phyloP scores from a whole-genome alignment of 2,329 filamentous ascomycete genomes.

The Colletotrichum agaves region DNA sequence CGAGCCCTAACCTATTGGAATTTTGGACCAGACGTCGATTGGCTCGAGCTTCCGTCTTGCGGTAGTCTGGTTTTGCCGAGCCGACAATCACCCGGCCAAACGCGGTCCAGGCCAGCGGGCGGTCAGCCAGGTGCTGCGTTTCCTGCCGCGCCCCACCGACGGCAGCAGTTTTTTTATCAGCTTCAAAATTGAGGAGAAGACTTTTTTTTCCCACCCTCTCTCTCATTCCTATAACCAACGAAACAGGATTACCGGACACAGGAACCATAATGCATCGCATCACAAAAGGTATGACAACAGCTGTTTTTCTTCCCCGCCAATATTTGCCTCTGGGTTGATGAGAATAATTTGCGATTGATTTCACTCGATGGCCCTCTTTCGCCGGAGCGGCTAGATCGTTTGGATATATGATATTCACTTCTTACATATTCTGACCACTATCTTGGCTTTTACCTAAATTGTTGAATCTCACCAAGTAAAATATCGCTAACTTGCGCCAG shows the following conservation, averaged over 20 bases:
- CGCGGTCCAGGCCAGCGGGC: not conserved
- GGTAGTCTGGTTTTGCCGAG: conserved; percentile 26
- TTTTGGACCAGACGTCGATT: not conserved
- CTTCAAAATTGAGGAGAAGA: not conserved
- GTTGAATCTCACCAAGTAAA: not conserved
- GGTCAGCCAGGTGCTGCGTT: not conserved
- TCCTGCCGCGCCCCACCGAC: conserved; percentile 27
- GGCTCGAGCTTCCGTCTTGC: not conserved
- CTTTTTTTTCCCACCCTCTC: not conserved
- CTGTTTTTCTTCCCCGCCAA: conserved; percentile 24
- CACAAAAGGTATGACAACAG: conserved; percentile 40
- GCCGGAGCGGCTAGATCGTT: conserved; percentile 88
- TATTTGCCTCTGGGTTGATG: conserved; percentile 71
- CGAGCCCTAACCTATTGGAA: conserved; percentile 10
- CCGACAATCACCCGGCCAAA: not conserved
- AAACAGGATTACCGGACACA: not conserved
- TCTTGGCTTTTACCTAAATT: conserved; percentile 17
- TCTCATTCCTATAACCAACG: not conserved
- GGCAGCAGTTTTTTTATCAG: conserved; percentile 29
- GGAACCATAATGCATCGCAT: not conserved
- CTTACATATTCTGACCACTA: conserved; percentile 97
- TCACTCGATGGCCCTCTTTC: conserved; percentile 81
- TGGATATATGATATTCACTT: conserved; percentile 86
- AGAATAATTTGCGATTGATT: conserved; percentile 99
- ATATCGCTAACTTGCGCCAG: conserved; percentile 22